phyloP scores from a whole-genome alignment of 768 basidiomycete species.

The Hemileccinum rubropunctum region DNA sequence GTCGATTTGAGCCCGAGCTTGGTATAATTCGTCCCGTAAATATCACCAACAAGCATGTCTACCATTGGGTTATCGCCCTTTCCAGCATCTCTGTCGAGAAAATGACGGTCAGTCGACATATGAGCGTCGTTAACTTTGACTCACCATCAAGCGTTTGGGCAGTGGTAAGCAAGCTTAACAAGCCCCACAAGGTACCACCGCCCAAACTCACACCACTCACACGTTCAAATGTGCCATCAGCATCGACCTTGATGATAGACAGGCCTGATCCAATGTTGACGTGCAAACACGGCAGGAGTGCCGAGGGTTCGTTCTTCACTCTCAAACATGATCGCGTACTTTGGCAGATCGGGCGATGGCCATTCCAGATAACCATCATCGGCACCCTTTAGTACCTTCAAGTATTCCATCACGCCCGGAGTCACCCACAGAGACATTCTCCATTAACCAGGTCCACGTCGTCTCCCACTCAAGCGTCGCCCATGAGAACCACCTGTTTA shows the following conservation, averaged over 20 bases:
- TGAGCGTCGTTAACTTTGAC: slow-evolving; percentile 31
- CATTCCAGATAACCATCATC: slow-evolving; percentile 63
- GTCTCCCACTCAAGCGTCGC: slow-evolving; percentile 29
- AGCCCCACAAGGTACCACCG: slow-evolving; percentile 96
- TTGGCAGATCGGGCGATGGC: slow-evolving; percentile 88
- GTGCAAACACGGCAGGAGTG: slow-evolving; percentile 91
- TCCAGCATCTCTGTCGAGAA: slow-evolving; percentile 81
- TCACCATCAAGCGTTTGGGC: slow-evolving; percentile 93
- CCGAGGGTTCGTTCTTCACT: slow-evolving; percentile 66
- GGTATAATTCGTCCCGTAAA: slow-evolving; percentile 97
- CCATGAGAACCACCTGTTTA: slow-evolving; percentile 29
- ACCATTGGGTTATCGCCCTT: slow-evolving; percentile 89
- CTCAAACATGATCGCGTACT: slow-evolving; percentile 87
- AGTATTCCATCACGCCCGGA: slow-evolving; percentile 31
- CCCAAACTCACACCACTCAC: slow-evolving; percentile 96
- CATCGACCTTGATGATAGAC: slow-evolving; percentile 95
- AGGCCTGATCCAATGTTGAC: slow-evolving; percentile 99
- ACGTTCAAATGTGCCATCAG: slow-evolving; percentile 92
- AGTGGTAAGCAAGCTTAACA: slow-evolving; percentile 91
- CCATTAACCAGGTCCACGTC: slow-evolving; percentile 26
- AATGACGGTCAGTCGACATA: slow-evolving; percentile 1
- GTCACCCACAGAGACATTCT: slow-evolving; percentile 25
- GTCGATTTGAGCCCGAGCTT: slow-evolving; percentile 95
- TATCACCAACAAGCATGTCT: slow-evolving; percentile 99
- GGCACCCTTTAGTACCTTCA: slow-evolving; percentile 35